Percentiles rank a stretch among this genome's conserved stretches.
phyloP scores from a whole-genome alignment of 768 basidiomycete genomes.

The Boletus patriciae region DNA sequence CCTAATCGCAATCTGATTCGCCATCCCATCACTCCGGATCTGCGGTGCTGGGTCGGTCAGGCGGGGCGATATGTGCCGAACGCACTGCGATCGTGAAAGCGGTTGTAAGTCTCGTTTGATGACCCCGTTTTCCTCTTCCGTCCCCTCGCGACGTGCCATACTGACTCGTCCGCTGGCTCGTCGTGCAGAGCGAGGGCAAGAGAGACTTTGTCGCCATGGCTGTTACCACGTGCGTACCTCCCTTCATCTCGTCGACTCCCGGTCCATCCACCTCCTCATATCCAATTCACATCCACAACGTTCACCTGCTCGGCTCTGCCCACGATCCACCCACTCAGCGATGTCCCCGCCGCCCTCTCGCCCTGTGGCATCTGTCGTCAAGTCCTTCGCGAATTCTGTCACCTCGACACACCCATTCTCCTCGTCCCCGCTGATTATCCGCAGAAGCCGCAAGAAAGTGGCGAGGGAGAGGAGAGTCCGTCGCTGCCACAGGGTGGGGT shows the following conservation, averaged over 20 bases:
- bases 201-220: constrained; percentile 73
- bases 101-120: constrained; percentile 51
- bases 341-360: constrained; percentile 64
- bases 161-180: neutral
- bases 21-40: too few species aligned
- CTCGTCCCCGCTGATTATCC: constrained; percentile 70
- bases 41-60: constrained; percentile 26
- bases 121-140: neutral
- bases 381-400: constrained; percentile 84
- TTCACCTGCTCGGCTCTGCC: neutral
- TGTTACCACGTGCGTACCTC: constrained; percentile 63
- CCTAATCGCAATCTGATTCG: neutral
- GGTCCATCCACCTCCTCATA: too few species aligned
- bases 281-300: neutral
- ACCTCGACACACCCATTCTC: constrained; percentile 66
- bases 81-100: constrained; percentile 95
- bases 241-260: too few species aligned
- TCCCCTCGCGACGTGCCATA: too few species aligned
- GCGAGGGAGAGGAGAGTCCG: constrained; percentile 27
- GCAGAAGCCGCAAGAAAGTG: constrained; percentile 24
- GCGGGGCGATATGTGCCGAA: constrained; percentile 91
- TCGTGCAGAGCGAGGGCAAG: constrained; percentile 74
- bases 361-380: constrained; percentile 97
- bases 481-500: constrained; percentile 37
- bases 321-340: constrained; percentile 42